Evolutionary conservation across 768 basidiomycete genomes (phyloP).

Genomic region (Artomyces pyxidatus): DNA sequence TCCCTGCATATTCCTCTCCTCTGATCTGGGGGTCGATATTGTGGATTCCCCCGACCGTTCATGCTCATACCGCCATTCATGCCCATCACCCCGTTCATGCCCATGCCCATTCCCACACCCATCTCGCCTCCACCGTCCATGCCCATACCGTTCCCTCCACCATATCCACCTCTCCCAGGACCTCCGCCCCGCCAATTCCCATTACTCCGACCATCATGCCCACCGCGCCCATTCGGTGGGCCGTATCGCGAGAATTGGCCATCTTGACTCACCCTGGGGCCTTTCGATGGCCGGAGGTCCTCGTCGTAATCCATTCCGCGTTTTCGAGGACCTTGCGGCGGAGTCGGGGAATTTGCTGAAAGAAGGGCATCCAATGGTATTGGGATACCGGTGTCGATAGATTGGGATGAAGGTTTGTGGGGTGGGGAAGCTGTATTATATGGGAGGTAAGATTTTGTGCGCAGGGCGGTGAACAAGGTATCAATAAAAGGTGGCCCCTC

Average conservation of each 20-base stretch:
- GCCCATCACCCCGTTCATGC: slow-evolving; percentile 19
- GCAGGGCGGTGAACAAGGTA: slow-evolving; percentile 75
- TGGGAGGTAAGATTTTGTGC: slow-evolving; percentile 80
- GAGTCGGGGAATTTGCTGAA: slow-evolving; percentile 31
- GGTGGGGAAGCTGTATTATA: slow-evolving; percentile 40
- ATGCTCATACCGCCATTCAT: slow-evolving; percentile 18
- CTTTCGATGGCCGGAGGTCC: slow-evolving; percentile 55
- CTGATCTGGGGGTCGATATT: slow-evolving; percentile 66
- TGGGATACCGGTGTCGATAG: slow-evolving; percentile 61
- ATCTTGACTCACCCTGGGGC: slow-evolving; percentile 57
- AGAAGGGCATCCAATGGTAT: slow-evolving; percentile 68
- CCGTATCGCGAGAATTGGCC: slow-evolving; percentile 60
- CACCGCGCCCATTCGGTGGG: slow-evolving; percentile 33
- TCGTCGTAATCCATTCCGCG: slow-evolving; percentile 58
- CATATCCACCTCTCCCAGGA: slow-evolving; percentile 20
- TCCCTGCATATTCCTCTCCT: slow-evolving; percentile 80
- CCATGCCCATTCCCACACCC: slow-evolving; percentile 17
- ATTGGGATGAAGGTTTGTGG: slow-evolving; percentile 24
- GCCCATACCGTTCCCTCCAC: slow-evolving; percentile 27
- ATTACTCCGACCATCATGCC: slow-evolving; percentile 26
- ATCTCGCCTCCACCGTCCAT: too few relatives aligned
- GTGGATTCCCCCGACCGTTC: slow-evolving; percentile 14
- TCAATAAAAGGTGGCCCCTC: slow-evolving; percentile 76
- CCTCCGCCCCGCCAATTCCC: slow-evolving; percentile 22
- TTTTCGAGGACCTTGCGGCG: slow-evolving; percentile 55